Evolutionary conservation across 1,284 basidiomycete genomes (phyloP), one percentile per base, ranked within the genome.

Genomic region (Trichosporon ovoides): DNA sequence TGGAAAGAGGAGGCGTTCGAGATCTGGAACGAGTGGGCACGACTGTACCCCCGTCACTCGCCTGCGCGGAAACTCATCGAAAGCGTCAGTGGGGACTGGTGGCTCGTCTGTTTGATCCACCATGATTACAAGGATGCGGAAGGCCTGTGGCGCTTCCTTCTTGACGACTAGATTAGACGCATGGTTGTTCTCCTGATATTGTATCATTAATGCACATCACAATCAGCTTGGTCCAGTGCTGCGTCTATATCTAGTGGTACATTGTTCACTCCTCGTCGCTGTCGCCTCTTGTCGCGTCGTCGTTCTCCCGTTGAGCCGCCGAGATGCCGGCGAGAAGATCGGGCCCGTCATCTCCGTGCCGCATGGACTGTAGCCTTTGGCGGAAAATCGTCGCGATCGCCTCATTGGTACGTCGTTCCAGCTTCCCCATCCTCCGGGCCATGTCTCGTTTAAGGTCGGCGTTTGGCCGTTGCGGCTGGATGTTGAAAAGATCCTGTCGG

Each of bases 1-100:
- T 96, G 92, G 92, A 96, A 95, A 91, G 91, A 96, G 38, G 96
- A 98, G 76, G 95, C 93, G 1, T 98, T 97, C 72, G 88, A 86
- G 9, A 95, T 96, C 63, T 99, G 95, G 95, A 82, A 83, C 2
- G 89, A 95, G 66, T 99, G 96, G 95, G 87, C 91, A 18, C 83
- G 87, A 22, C 86, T 91, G 61, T 97, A 93, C 72, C 84, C 87
- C 1, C 86, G 88, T 1, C 80, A 77, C 9, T 92, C 92, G 0
- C 77, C 82, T 7, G 87, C 92, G 57, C 83, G 91, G 53, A 79
- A 79, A 54, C 71, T 94, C 20, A 80, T 99, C 22, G 87, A 94
- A 56, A 66, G 76, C 7, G 83, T 98, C 31, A 80, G 84, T 53
- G 81, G 87, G 55, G 81, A 84, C 55, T 83, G 89, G 58, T 99